These are phyloP conservation scores for Fusarium mexicanum DNA, from an alignment of 2,329 filamentous ascomycete genomes.

Conservation along the genomic window DNA sequence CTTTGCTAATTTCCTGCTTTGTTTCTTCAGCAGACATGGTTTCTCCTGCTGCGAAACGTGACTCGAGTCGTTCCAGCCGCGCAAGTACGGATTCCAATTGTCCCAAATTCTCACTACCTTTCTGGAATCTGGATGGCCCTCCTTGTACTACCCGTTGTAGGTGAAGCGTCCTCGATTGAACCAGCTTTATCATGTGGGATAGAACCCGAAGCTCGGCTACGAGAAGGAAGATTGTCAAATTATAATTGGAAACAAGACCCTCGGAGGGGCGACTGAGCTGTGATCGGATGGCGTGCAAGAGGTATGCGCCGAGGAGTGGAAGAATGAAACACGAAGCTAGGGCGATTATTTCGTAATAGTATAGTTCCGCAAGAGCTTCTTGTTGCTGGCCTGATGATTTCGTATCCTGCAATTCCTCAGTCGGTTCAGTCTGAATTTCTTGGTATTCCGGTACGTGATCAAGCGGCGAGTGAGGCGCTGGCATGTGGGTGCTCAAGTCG, in stretches of 20 bases:
- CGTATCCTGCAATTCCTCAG: conserved; percentile 18
- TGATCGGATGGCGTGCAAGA: conserved; percentile 82
- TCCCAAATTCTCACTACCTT: conserved; percentile 46
- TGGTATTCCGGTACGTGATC: conserved; percentile 58
- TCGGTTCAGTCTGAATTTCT: conserved; percentile 30
- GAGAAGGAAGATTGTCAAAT: conserved; percentile 88
- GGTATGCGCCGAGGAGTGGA: conserved; percentile 81
- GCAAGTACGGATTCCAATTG: conserved; percentile 67
- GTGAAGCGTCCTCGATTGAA: conserved; percentile 81
- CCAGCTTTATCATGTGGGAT: conserved; percentile 81
- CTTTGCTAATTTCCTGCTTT: conserved; percentile 46
- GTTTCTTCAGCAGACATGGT: conserved; percentile 40
- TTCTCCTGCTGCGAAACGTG: conserved; percentile 51
- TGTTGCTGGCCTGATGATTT: conserved; percentile 40
- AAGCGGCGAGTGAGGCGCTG: conserved; percentile 41
- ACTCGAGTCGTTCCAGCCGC: conserved; percentile 77
- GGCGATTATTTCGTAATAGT: conserved; percentile 78
- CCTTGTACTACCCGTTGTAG: conserved; percentile 77
- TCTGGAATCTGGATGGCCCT: conserved; percentile 54
- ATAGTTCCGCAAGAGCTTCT: conserved; percentile 70
- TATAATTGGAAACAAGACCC: conserved; percentile 90
- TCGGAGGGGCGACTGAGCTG: conserved; percentile 87
- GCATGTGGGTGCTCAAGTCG: conserved; percentile 44
- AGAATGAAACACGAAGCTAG: conserved; percentile 81
- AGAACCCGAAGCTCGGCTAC: conserved; percentile 87